phyloP scores from a whole-genome alignment of 495 filamentous ascomycete species.

The Hypoxylon intermedium region DNA sequence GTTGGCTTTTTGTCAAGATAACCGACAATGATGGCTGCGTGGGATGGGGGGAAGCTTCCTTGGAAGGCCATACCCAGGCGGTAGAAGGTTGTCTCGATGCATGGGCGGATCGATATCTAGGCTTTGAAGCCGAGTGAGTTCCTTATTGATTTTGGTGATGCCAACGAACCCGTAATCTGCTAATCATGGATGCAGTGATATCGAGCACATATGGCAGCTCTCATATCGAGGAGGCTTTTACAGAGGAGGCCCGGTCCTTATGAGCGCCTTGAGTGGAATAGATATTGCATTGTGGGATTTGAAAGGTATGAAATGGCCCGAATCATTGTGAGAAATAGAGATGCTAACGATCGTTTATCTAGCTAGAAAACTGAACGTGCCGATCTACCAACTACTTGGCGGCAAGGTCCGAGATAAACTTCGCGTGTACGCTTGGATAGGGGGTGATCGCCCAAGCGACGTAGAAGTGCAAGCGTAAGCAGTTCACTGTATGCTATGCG shows the following conservation, averaged over 20 bases:
- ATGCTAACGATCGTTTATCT: neutral
- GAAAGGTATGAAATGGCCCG: conserved; percentile 62
- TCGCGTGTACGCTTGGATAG: conserved; percentile 87
- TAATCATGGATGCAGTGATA: conserved; percentile 62
- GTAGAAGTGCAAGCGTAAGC: conserved; percentile 68
- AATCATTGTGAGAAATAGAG: neutral
- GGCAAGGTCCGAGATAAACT: conserved; percentile 78
- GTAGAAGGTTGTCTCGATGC: conserved; percentile 78
- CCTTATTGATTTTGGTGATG: too few relatives aligned
- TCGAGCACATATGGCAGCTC: conserved; percentile 82
- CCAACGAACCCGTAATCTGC: too few relatives aligned
- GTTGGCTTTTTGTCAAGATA: conserved; percentile 84
- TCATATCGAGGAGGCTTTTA: conserved; percentile 77
- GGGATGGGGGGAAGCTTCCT: conserved; percentile 82
- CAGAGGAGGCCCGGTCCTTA: conserved; percentile 82
- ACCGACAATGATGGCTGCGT: conserved; percentile 65
- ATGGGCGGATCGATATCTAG: conserved; percentile 66
- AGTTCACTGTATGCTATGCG: neutral
- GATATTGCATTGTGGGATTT: conserved; percentile 87
- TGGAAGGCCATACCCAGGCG: conserved; percentile 78
- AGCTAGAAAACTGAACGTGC: conserved; percentile 67
- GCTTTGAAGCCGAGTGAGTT: conserved; percentile 75
- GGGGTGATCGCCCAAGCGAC: conserved; percentile 78
- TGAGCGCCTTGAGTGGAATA: conserved; percentile 79
- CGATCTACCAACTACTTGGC: conserved; percentile 76